Conservation (phyloP, 176 grass and related monocot species). For the Urochloa ruziziensis region DNA sequence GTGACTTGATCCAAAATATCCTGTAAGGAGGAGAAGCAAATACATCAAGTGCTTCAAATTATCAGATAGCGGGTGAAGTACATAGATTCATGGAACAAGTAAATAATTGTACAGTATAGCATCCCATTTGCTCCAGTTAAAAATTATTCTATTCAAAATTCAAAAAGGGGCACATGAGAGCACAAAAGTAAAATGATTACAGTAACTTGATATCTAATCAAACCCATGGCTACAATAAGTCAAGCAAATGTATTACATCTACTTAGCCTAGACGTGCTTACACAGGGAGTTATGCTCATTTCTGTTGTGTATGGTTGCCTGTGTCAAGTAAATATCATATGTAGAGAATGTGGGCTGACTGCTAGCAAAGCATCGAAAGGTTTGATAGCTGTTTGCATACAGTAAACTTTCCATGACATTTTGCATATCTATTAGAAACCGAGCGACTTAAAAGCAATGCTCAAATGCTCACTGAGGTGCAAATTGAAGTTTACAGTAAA, state of each 20-base stretch:
- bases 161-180: background rate
- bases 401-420: background rate
- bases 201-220: constrained; percentile 17
- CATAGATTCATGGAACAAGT: background rate
- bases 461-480: background rate
- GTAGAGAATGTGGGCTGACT: background rate
- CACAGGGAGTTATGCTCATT: background rate
- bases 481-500: background rate
- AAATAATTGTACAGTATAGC: background rate
- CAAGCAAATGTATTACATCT: background rate
- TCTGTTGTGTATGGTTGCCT: background rate
- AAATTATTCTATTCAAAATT: background rate
- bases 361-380: background rate
- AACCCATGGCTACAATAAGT: background rate
- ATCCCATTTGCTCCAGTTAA: constrained; percentile 7
- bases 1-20: constrained; percentile 92
- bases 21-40: constrained; percentile 49
- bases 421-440: background rate
- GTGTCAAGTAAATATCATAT: constrained; percentile 16
- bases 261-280: background rate
- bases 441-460: background rate
- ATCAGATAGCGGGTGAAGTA: background rate
- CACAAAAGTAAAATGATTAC: background rate
- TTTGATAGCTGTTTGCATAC: background rate
- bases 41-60: constrained; percentile 19